Evolutionary conservation across 257 asterid genomes (phyloP).

Genomic region (Solanum habrochaites): DNA sequence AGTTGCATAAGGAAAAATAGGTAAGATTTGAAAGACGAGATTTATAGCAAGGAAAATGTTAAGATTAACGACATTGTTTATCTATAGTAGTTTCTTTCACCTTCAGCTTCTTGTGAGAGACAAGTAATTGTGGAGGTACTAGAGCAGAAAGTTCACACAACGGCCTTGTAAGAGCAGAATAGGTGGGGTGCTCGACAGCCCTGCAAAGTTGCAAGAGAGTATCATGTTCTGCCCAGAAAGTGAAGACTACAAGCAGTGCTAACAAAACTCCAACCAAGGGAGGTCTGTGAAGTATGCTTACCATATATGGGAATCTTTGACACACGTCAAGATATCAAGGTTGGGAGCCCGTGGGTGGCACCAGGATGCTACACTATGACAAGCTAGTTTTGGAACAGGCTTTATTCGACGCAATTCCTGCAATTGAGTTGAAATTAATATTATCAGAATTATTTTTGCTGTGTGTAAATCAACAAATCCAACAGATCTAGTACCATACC

Average conservation of each 20-base stretch:
- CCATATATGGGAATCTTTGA: conserved; percentile 98
- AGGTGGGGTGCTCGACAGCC: conserved; percentile 99
- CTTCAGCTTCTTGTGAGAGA: conserved; percentile 92
- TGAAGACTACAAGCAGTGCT: conserved; percentile 1
- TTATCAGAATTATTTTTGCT: background rate
- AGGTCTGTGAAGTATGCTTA: conserved; percentile 11
- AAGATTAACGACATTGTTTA: background rate
- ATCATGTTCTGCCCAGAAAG: conserved; percentile 9
- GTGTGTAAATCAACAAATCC: background rate
- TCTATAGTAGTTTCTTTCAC: conserved; percentile 16
- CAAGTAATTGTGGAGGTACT: conserved; percentile 90
- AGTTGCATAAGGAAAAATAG: background rate
- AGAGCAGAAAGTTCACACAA: conserved; percentile 90
- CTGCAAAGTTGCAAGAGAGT: conserved; percentile 35
- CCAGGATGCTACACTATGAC: conserved; percentile 99
- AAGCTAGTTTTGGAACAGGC: conserved; percentile 91
- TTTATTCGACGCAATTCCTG: conserved; percentile 94
- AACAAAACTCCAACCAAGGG: conserved; percentile 4
- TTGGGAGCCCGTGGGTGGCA: conserved; percentile 99
- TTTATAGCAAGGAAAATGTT: background rate
- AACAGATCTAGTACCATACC: conserved; percentile 28
- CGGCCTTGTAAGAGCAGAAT: conserved; percentile 96
- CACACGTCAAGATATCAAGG: conserved; percentile 94
- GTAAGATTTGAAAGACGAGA: background rate
- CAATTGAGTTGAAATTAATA: background rate